Conservation (phyloP, 139 green algal genomes). For the Gonium pectorale region DNA sequence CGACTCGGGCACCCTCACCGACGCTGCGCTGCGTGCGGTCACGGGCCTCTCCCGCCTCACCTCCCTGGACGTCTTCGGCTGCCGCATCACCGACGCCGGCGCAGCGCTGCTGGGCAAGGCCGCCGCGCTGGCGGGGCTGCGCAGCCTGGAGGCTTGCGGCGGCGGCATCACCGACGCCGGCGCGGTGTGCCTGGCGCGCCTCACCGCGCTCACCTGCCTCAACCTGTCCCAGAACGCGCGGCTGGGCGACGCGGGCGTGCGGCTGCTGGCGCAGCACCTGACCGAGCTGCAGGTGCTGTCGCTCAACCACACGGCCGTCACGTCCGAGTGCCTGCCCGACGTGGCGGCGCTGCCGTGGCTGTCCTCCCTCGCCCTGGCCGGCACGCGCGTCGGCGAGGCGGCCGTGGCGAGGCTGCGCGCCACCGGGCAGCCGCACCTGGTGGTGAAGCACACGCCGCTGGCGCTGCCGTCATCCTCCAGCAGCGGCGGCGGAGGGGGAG, state of each 20-base stretch:
- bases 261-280: not conserved
- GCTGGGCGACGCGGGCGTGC: slow-evolving; percentile 31
- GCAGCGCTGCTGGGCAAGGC: slow-evolving; percentile 7
- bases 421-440: too few relatives aligned
- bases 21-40: slow-evolving; percentile 23
- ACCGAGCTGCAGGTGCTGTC: slow-evolving; percentile 42
- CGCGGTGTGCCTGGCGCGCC: slow-evolving; percentile 25
- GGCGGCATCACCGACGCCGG: slow-evolving; percentile 28
- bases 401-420: slow-evolving; percentile 9
- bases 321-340: not conserved
- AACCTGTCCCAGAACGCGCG: slow-evolving; percentile 37
- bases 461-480: too few relatives aligned
- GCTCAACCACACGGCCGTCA: slow-evolving; percentile 37
- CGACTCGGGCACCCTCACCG: slow-evolving; percentile 38
- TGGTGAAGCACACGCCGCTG: too few relatives aligned
- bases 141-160: slow-evolving; percentile 44
- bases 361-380: slow-evolving; percentile 20
- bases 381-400: slow-evolving; percentile 27
- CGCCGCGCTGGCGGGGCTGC: not conserved
- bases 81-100: slow-evolving; percentile 12
- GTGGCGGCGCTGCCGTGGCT: slow-evolving; percentile 21
- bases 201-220: slow-evolving; percentile 42
- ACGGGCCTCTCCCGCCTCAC: slow-evolving; percentile 1
- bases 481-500: too few relatives aligned
- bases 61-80: slow-evolving; percentile 37